These are phyloP conservation scores for Serpula lacrymans DNA, from an alignment of 768 basidiomycete species.

Conservation along the genomic window DNA sequence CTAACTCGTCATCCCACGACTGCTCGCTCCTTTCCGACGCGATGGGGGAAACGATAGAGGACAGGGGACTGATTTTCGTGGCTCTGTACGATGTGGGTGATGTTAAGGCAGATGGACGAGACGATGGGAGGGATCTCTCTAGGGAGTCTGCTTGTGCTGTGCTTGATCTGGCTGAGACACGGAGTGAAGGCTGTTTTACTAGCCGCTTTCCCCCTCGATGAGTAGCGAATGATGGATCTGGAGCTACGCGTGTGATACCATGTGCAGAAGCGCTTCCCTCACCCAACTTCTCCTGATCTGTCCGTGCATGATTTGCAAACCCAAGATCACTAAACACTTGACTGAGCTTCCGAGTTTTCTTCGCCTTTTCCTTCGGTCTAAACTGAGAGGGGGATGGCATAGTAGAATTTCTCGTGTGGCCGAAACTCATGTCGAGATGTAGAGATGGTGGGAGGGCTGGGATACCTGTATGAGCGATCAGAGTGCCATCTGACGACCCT, in stretches of 20 bases:
- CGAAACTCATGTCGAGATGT: conserved; percentile 5
- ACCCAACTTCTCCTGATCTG: neutral
- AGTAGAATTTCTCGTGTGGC: conserved; percentile 9
- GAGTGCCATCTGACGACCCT: neutral
- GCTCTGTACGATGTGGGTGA: neutral
- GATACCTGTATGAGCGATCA: no score
- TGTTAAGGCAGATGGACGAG: neutral
- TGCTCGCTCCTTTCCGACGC: conserved; percentile 5
- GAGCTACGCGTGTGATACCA: neutral
- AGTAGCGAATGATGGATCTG: no score
- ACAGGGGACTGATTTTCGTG: neutral
- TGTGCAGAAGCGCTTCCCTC: neutral
- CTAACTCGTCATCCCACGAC: conserved; percentile 5
- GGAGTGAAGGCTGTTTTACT: conserved; percentile 1
- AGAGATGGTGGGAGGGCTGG: conserved; percentile 18
- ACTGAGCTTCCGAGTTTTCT: conserved; percentile 42
- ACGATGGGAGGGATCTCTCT: conserved; percentile 10
- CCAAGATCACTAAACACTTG: conserved; percentile 37
- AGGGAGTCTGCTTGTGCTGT: conserved; percentile 8
- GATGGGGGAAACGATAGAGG: neutral
- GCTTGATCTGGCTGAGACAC: neutral
- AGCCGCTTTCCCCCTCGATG: conserved; percentile 2
- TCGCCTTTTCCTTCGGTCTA: conserved; percentile 32
- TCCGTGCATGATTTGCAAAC: neutral
- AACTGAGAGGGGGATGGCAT: conserved; percentile 32